Conservation (phyloP, 2,329 filamentous ascomycete species). For the Colletotrichum cordylinicola region DNA sequence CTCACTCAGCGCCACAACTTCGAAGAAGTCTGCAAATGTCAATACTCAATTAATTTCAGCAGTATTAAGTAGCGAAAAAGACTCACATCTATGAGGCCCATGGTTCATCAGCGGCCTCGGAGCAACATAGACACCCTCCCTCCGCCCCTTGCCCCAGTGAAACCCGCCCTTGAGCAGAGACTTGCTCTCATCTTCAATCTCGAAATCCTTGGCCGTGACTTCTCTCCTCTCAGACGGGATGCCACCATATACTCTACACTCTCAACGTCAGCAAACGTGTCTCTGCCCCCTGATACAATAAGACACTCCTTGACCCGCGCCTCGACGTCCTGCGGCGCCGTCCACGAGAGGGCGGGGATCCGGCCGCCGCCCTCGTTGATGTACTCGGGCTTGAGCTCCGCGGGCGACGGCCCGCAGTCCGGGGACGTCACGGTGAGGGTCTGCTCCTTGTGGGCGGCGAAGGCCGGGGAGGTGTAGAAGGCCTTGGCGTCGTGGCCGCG, state of each 20-base stretch:
- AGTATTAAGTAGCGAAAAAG: not conserved
- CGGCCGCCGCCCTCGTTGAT: slow-evolving; percentile 41
- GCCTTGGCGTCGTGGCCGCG: slow-evolving; percentile 42
- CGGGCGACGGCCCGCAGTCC: slow-evolving; percentile 42
- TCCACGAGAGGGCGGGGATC: slow-evolving; percentile 48
- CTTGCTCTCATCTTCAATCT: slow-evolving; percentile 29
- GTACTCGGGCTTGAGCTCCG: slow-evolving; percentile 40
- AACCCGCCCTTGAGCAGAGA: slow-evolving; percentile 49
- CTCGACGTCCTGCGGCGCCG: slow-evolving; percentile 31
- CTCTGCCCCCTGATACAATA: fast-evolving
- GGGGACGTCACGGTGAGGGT: slow-evolving; percentile 44
- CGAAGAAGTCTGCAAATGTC: slow-evolving; percentile 47
- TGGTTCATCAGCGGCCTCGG: slow-evolving; percentile 55
- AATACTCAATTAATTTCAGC: not conserved
- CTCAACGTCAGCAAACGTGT: not conserved
- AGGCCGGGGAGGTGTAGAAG: slow-evolving; percentile 41
- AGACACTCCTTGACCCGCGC: slow-evolving; percentile 41
- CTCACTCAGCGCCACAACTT: slow-evolving; percentile 52
- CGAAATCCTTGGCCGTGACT: slow-evolving; percentile 42
- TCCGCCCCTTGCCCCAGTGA: slow-evolving; percentile 47
- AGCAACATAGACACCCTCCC: slow-evolving; percentile 46
- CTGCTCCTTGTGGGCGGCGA: slow-evolving; percentile 35
- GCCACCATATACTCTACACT: slow-evolving; percentile 37
- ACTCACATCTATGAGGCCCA: slow-evolving; percentile 54
- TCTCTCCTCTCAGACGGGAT: slow-evolving; percentile 41